A percentile compares a stretch with the other conserved stretches of the same genome.
Conservation (phyloP, 768 basidiomycete species). For the Boletus rufocinnamomeus region DNA sequence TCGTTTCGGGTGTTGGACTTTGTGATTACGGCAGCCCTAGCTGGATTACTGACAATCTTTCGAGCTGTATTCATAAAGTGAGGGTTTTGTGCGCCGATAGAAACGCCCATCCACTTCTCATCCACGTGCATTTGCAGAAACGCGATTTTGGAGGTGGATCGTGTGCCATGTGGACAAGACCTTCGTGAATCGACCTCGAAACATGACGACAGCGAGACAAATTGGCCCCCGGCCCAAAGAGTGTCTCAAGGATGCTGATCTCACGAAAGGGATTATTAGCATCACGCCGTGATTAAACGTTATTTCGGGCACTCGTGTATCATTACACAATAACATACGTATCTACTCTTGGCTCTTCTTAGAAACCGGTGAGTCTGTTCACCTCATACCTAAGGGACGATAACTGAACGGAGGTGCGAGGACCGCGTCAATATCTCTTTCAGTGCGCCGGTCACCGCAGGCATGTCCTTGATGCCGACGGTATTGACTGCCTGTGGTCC, state of each 20-base stretch:
- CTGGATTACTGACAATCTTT: no score
- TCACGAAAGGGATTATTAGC: neutral
- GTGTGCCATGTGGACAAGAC: neutral
- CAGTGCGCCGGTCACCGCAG: slow-evolving; percentile 23
- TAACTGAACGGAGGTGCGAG: slow-evolving; percentile 32
- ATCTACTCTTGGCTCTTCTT: no score
- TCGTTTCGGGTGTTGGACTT: neutral
- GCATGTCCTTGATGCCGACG: slow-evolving; percentile 25
- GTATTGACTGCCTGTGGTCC: slow-evolving; percentile 30
- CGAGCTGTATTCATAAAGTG: neutral
- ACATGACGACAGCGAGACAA: neutral
- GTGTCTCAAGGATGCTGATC: neutral
- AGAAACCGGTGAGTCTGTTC: neutral
- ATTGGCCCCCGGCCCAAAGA: neutral
- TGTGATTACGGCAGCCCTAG: no score
- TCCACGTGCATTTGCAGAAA: neutral
- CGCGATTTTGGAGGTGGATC: neutral
- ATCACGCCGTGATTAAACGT: neutral
- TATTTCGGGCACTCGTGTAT: neutral
- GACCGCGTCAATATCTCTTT: slow-evolving; percentile 30
- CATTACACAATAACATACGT: neutral
- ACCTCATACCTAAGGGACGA: slow-evolving; percentile 22
- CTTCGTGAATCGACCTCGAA: neutral
- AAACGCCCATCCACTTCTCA: no score
- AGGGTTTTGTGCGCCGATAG: neutral